These are phyloP conservation scores for Oenanthe javanica DNA, from an alignment of 140 eudicot species.

Conservation along the genomic window DNA sequence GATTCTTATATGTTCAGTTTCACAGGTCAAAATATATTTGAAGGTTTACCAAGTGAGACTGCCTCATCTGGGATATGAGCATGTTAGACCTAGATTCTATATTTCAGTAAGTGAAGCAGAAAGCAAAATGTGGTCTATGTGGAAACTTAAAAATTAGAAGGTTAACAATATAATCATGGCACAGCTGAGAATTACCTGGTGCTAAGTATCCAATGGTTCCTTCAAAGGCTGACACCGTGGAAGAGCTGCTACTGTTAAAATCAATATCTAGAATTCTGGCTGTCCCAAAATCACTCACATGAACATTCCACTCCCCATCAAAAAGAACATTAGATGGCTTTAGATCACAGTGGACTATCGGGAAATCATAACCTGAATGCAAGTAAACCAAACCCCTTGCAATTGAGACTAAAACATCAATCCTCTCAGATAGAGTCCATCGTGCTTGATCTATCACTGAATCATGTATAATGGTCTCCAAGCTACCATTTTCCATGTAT, in stretches of 20 bases:
- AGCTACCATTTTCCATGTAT: slow-evolving; percentile 82
- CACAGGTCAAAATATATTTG: neutral
- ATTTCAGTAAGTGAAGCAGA: no score
- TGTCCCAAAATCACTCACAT: slow-evolving; percentile 91
- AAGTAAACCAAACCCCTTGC: slow-evolving; percentile 65
- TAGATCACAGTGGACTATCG: slow-evolving; percentile 85
- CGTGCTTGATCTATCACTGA: slow-evolving; percentile 19
- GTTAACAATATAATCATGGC: neutral
- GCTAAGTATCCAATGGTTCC: slow-evolving; percentile 99
- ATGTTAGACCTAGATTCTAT: neutral
- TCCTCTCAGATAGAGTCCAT: slow-evolving; percentile 51
- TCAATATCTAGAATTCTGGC: slow-evolving; percentile 70
- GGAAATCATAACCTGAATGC: slow-evolving; percentile 78
- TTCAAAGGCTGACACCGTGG: slow-evolving; percentile 56
- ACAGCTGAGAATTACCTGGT: slow-evolving; percentile 52
- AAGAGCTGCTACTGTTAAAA: slow-evolving; percentile 38
- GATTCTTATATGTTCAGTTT: neutral
- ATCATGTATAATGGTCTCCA: slow-evolving; percentile 63
- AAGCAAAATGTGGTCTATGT: no score
- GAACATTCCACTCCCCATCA: slow-evolving; percentile 64
- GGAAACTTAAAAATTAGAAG: neutral
- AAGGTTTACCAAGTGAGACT: neutral
- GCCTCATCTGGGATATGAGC: neutral
- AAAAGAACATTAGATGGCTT: slow-evolving; percentile 84
- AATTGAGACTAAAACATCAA: slow-evolving; percentile 52